Evolutionary conservation across 1,284 basidiomycete genomes (phyloP).

Genomic region (Melampsora larici-populina): DNA sequence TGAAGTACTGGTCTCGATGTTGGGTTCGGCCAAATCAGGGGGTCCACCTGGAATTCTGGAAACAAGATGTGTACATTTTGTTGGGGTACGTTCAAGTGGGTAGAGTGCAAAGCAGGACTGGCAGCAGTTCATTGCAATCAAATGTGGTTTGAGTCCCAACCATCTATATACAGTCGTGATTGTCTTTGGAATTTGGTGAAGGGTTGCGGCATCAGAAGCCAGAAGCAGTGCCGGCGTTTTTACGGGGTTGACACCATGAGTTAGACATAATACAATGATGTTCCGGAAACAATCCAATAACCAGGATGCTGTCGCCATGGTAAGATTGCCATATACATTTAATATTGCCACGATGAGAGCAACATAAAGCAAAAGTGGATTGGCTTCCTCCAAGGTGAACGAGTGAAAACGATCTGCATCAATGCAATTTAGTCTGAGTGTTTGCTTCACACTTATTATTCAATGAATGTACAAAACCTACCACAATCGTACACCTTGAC

Average conservation of each 20-base stretch:
- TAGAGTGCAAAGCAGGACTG: slow-evolving; percentile 33
- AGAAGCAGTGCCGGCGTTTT: no score
- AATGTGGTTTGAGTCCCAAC: slow-evolving; percentile 16
- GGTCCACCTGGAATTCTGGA: no score
- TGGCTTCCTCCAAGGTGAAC: slow-evolving; percentile 2
- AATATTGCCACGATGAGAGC: slow-evolving; percentile 13
- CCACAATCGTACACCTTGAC: no score
- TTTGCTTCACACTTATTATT: no score
- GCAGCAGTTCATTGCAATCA: slow-evolving; percentile 20
- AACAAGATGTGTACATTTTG: no score
- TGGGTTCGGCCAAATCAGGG: no score
- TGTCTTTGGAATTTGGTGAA: not conserved
- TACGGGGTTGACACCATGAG: no score
- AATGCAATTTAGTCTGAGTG: no score
- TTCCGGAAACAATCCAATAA: slow-evolving; percentile 2
- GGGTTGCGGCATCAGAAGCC: not conserved
- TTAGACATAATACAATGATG: no score
- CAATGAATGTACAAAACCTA: no score
- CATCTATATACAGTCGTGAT: slow-evolving; percentile 12
- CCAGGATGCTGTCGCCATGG: slow-evolving; percentile 12
- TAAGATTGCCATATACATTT: slow-evolving; percentile 10
- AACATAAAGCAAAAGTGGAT: slow-evolving; percentile 12
- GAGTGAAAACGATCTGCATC: slow-evolving; percentile 11
- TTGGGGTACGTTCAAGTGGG: not conserved
- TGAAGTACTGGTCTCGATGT: no score